Conservation (phyloP, 1,284 basidiomycete species). For the Anthracocystis panici-leucophaei region DNA sequence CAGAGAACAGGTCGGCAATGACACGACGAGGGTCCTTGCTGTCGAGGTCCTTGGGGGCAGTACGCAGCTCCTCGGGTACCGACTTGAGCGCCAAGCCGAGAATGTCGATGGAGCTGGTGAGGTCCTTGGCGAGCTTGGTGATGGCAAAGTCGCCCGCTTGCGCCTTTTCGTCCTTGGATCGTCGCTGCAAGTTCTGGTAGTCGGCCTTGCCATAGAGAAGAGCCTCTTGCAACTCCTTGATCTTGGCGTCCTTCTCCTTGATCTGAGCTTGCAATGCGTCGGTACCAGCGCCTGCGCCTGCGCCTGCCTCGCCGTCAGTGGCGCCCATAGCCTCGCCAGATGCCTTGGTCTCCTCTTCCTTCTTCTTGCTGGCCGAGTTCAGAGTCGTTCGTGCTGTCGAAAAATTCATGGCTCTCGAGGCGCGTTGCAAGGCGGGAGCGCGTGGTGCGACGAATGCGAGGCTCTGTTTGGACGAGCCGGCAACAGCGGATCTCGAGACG, state of each 20-base stretch:
- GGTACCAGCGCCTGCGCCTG: slow-evolving; percentile 18
- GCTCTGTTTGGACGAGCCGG: slow-evolving; percentile 38
- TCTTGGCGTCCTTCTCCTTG: slow-evolving; percentile 67
- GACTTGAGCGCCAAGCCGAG: slow-evolving; percentile 86
- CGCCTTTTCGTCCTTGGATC: slow-evolving; percentile 88
- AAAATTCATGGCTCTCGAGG: slow-evolving; percentile 36
- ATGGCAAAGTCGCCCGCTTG: slow-evolving; percentile 94
- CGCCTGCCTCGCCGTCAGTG: slow-evolving; percentile 32
- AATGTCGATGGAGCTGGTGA: slow-evolving; percentile 92
- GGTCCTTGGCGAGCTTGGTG: slow-evolving; percentile 86
- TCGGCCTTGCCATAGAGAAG: slow-evolving; percentile 77
- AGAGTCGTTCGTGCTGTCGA: slow-evolving; percentile 27
- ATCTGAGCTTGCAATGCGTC: slow-evolving; percentile 56
- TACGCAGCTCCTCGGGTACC: slow-evolving; percentile 74
- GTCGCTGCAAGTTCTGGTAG: slow-evolving; percentile 92
- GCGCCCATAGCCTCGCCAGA: slow-evolving; percentile 59
- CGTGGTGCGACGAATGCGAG: slow-evolving; percentile 26
- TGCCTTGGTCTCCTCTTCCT: slow-evolving; percentile 51
- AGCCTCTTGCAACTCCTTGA: slow-evolving; percentile 67
- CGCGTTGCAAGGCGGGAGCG: slow-evolving; percentile 15
- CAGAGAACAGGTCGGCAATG: slow-evolving; percentile 74
- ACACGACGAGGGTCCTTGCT: slow-evolving; percentile 57
- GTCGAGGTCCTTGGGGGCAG: slow-evolving; percentile 69
- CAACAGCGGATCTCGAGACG: slow-evolving; percentile 34
- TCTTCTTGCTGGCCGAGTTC: slow-evolving; percentile 43